A percentile compares a stretch with the other conserved stretches of the same genome.
These are phyloP conservation scores for Sparassis latifolia DNA, from an alignment of 1,284 basidiomycete species.

Conservation along the genomic window DNA sequence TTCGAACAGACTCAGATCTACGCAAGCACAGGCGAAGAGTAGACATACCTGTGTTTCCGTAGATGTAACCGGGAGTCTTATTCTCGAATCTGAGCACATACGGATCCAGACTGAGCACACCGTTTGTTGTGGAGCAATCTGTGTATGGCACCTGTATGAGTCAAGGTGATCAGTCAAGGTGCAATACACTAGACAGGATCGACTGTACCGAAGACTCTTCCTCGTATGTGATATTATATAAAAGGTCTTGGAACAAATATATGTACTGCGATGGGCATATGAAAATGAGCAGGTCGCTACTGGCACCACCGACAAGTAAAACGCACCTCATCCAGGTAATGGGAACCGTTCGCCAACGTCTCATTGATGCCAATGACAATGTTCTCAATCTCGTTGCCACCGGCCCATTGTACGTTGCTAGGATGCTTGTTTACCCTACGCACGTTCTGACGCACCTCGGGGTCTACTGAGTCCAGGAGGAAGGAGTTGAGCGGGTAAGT, in stretches of 20 bases:
- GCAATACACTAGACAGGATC: no score
- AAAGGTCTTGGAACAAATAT: constrained; percentile 45
- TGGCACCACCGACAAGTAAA: background rate
- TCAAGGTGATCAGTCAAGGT: background rate
- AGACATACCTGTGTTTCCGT: constrained; percentile 46
- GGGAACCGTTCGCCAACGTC: constrained; percentile 32
- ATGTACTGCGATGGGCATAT: constrained; percentile 32
- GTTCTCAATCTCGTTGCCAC: constrained; percentile 56
- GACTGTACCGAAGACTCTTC: constrained; percentile 43
- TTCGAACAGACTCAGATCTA: background rate
- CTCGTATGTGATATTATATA: constrained; percentile 38
- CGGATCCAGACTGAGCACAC: constrained; percentile 51
- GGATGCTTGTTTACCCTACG: constrained; percentile 49
- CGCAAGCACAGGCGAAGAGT: background rate
- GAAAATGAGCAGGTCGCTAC: no score
- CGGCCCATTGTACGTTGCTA: constrained; percentile 55
- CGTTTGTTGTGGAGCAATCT: constrained; percentile 55
- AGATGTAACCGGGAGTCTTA: constrained; percentile 43
- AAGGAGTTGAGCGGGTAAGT: constrained; percentile 52
- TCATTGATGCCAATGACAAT: constrained; percentile 38
- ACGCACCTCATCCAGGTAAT: constrained; percentile 44
- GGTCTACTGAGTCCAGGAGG: constrained; percentile 44
- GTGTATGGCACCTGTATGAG: constrained; percentile 46
- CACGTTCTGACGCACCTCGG: constrained; percentile 56
- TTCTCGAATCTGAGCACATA: constrained; percentile 49